Evolutionary conservation across 2,329 filamentous ascomycete genomes (phyloP).

Genomic region (Talaromyces amestolkiae): DNA sequence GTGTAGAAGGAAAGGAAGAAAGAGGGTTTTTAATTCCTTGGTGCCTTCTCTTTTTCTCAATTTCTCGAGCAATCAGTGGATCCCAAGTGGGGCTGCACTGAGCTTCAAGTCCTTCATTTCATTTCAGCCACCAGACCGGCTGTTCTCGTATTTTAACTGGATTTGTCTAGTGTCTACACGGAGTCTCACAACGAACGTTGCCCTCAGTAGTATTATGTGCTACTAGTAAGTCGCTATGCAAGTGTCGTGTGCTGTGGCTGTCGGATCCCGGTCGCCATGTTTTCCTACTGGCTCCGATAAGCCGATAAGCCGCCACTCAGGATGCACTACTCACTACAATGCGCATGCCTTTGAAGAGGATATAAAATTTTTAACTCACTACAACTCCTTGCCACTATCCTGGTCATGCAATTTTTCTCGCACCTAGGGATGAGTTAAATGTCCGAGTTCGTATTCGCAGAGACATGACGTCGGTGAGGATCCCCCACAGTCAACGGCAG

Average conservation of each 20-base stretch:
- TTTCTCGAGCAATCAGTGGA: background rate
- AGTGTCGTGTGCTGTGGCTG: slow-evolving; percentile 2
- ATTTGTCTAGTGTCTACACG: background rate
- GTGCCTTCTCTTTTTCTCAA: background rate
- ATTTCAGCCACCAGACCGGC: background rate
- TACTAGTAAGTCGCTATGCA: background rate
- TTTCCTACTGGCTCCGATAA: slow-evolving; percentile 15
- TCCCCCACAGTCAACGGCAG: slow-evolving; percentile 5
- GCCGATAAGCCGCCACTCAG: slow-evolving; percentile 1
- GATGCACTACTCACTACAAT: too few species aligned
- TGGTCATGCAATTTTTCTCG: too few species aligned
- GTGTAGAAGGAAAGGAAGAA: background rate
- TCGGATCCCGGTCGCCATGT: slow-evolving; percentile 10
- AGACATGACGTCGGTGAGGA: slow-evolving; percentile 14
- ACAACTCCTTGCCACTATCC: background rate
- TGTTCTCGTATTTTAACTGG: background rate
- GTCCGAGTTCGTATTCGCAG: background rate
- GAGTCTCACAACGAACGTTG: too few species aligned
- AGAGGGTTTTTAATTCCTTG: background rate
- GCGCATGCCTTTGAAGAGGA: too few species aligned
- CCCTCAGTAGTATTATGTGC: too few species aligned
- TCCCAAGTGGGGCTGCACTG: slow-evolving; percentile 3
- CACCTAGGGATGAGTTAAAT: too few species aligned
- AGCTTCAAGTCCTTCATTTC: background rate
- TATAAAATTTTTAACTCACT: background rate